Base-by-base conservation (phyloP, 805 yeast species). In the Lipomyces oligophaga region DNA sequence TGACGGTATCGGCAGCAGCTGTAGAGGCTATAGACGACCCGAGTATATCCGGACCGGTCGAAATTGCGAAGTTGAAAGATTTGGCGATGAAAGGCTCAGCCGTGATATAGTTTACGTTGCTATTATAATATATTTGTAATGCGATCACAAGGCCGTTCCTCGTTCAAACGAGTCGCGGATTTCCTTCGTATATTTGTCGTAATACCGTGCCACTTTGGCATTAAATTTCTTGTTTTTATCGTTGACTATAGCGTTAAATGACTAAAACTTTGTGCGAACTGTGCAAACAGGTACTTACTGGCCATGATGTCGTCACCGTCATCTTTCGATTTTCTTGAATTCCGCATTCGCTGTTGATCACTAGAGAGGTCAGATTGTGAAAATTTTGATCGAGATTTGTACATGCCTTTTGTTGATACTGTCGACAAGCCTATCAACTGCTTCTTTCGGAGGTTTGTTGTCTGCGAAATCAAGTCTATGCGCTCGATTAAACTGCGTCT, bases 191-290 rank as follows among this genome's bases (percentile, higher is more conserved):
- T 66, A 67, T 46, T 69, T 67, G 49, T 72, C 74, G 56, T 78
- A 80, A 52, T 78, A 78, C 26, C 88, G 68, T 36, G 75, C 64
- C 54, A 85, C 67, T 59, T 85, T 84, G 60, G 75, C 76, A 65
- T 84, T 85, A 65, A 84, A 85, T 56, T 81, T 81, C 60, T 74
- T 76, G 68, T 85, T 85, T 63, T 80, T 81, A 54, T 80, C 86
- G 60, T 81, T 84, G 60, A 85, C 77, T 62, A 67, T 74, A 16
- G 28, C 26, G n/a, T 24, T 20, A n/a, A 18, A 8, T 6, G 8
- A n/a, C 33, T n/a, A 13, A 13, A 25, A 1, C n/a, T 20, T 16
- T 19, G 10, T 15, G 22, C 26, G 10, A 34, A n/a, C 11, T 4
- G 15, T n/a, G 18, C 6, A 33, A 8, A 15, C 1, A 20, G 19